Percentiles rank a stretch among this genome's conserved stretches.
Evolutionary conservation across 768 basidiomycete species (phyloP).

Genomic region (Lentinula aciculospora): DNA sequence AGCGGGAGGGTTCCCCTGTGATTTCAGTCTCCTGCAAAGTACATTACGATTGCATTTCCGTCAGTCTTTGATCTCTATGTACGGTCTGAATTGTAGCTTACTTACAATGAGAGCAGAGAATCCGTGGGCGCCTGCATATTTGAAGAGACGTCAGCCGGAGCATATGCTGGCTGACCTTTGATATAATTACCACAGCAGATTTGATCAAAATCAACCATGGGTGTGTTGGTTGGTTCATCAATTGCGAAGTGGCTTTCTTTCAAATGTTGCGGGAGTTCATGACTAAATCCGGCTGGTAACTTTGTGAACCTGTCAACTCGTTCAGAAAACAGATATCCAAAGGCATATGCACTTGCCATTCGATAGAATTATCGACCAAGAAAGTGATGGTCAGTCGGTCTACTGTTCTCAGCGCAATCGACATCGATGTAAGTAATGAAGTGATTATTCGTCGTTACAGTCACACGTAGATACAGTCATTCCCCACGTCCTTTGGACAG

Average conservation of each 20-base stretch:
- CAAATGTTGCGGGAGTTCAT: slow-evolving; percentile 65
- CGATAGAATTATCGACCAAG: slow-evolving; percentile 72
- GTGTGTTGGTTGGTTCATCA: slow-evolving; percentile 42
- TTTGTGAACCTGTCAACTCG: slow-evolving; percentile 59
- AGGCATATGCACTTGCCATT: slow-evolving; percentile 51
- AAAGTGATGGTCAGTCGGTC: slow-evolving; percentile 49
- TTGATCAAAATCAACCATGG: slow-evolving; percentile 65
- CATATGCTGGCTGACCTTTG: background rate
- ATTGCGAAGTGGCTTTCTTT: slow-evolving; percentile 35
- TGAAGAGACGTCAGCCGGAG: background rate
- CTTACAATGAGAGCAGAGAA: slow-evolving; percentile 76
- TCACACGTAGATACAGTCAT: too few relatives aligned
- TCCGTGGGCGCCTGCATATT: slow-evolving; percentile 65
- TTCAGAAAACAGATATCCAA: too few relatives aligned
- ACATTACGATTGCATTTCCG: background rate
- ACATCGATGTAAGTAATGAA: background rate
- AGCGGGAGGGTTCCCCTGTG: slow-evolving; percentile 34
- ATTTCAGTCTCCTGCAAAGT: slow-evolving; percentile 49
- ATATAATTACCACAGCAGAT: slow-evolving; percentile 54
- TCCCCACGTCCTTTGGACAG: too few relatives aligned
- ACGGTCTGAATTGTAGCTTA: background rate
- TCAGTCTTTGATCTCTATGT: background rate
- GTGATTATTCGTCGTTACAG: too few relatives aligned
- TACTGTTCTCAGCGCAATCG: slow-evolving; percentile 16
- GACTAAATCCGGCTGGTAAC: slow-evolving; percentile 71